Conservation (phyloP, 352 stramenopile species). For the Saprolegnia parasitica region DNA sequence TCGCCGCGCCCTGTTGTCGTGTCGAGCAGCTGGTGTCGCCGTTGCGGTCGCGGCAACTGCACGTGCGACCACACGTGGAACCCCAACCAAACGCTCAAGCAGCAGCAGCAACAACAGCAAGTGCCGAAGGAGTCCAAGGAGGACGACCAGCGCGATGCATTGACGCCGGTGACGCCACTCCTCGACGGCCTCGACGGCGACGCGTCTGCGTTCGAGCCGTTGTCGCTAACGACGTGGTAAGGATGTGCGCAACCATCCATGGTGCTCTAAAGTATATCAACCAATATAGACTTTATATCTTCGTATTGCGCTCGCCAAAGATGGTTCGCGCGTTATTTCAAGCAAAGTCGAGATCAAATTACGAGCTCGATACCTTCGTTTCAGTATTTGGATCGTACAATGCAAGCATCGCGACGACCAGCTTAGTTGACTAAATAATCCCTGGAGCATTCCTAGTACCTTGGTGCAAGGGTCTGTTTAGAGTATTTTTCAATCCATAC, state of each 20-base stretch:
- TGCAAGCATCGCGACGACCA: no score
- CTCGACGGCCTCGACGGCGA: background rate
- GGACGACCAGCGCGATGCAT: constrained; percentile 14
- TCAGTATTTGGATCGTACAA: no score
- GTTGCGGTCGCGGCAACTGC: background rate
- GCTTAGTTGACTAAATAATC: no score
- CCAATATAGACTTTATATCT: constrained; percentile 2
- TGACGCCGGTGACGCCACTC: background rate
- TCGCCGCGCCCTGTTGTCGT: background rate
- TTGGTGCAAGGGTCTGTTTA: no score
- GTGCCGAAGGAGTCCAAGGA: constrained; percentile 2
- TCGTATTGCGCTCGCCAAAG: background rate
- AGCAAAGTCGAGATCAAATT: background rate
- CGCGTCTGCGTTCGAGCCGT: background rate
- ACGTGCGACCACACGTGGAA: background rate
- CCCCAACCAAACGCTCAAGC: constrained; percentile 10
- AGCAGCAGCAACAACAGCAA: constrained; percentile 1
- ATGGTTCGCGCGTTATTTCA: background rate
- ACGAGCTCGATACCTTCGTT: background rate
- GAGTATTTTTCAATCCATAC: constrained; percentile 1
- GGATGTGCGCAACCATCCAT: background rate
- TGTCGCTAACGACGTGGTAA: constrained; percentile 24
- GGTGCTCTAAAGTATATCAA: background rate
- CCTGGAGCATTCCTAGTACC: no score
- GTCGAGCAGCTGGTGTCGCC: background rate